A percentile compares a stretch with the other conserved stretches of the same genome.
Conservation (phyloP, 805 yeast genomes). For the Candida pini region DNA sequence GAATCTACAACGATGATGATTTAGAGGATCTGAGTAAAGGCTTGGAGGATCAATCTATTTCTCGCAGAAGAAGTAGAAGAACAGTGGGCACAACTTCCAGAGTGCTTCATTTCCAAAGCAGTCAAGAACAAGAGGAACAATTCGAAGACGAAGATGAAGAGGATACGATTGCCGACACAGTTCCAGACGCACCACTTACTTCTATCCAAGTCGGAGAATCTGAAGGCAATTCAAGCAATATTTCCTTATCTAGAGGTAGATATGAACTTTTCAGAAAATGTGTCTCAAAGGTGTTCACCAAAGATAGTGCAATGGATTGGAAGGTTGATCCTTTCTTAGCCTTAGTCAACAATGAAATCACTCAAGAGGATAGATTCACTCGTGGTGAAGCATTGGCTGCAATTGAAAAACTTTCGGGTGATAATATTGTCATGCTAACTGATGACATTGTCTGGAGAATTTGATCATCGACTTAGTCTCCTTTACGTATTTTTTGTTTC, state of each 20-base stretch:
- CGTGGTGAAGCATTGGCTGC: conserved; percentile 41
- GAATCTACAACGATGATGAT: conserved; percentile 23
- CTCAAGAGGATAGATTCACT: conserved; percentile 42
- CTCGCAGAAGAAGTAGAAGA: conserved; percentile 3
- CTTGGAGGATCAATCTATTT: conserved; percentile 17
- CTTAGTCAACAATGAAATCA: conserved; percentile 23
- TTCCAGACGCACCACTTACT: conserved; percentile 2
- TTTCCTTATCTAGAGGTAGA: conserved; percentile 45
- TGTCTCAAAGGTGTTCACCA: conserved; percentile 38
- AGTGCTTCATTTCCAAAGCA: neutral
- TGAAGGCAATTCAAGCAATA: conserved; percentile 15
- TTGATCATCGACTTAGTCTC: neutral
- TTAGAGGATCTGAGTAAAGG: conserved; percentile 21
- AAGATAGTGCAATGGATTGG: conserved; percentile 35
- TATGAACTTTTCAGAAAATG: conserved; percentile 39
- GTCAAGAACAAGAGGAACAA: conserved; percentile 3
- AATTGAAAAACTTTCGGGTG: conserved; percentile 34
- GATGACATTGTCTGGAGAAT: conserved; percentile 46
- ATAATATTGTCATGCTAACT: conserved; percentile 42
- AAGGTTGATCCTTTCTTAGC: conserved; percentile 19
- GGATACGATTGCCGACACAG: conserved; percentile 2
- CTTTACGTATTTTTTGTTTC: neutral
- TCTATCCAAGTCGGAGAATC: conserved; percentile 15
- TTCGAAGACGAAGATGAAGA: conserved; percentile 1
- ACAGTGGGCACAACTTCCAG: too few species aligned